Percentiles rank a stretch among this genome's conserved stretches.
phyloP scores from a whole-genome alignment of 345 rosid genomes.

The Acer negundo region DNA sequence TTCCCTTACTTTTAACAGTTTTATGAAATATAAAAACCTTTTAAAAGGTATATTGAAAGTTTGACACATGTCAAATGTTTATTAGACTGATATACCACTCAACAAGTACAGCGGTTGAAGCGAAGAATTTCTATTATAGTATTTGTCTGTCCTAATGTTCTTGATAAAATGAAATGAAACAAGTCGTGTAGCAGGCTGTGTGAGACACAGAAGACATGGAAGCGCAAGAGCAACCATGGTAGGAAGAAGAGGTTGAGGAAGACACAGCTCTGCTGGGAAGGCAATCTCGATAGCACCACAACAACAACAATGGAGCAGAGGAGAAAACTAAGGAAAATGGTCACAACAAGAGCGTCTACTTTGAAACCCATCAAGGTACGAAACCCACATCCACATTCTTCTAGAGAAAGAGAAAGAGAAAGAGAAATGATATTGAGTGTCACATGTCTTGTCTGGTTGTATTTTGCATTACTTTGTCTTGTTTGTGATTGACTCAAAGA shows the following conservation, averaged over 20 bases:
- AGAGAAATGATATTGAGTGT: neutral
- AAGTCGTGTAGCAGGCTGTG: too few species aligned
- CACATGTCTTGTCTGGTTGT: constrained; percentile 6
- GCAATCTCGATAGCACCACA: neutral
- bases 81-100: too few species aligned
- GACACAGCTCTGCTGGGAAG: constrained; percentile 6
- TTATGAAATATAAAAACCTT: too few species aligned
- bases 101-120: too few species aligned
- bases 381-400: neutral
- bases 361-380: constrained; percentile 33
- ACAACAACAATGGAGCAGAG: too few species aligned
- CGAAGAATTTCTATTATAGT: too few species aligned
- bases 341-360: constrained; percentile 25
- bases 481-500: constrained; percentile 36
- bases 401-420: too few species aligned
- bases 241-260: constrained; percentile 19
- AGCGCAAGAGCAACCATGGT: neutral
- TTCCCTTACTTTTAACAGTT: too few species aligned
- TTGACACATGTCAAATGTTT: too few species aligned
- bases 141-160: too few species aligned
- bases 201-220: neutral
- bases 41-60: too few species aligned
- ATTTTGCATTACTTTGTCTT: constrained; percentile 13
- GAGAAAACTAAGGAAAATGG: neutral
- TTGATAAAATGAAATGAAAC: too few species aligned